phyloP scores from a whole-genome alignment of 805 yeast species.

The Saturnispora serradocipensis region DNA sequence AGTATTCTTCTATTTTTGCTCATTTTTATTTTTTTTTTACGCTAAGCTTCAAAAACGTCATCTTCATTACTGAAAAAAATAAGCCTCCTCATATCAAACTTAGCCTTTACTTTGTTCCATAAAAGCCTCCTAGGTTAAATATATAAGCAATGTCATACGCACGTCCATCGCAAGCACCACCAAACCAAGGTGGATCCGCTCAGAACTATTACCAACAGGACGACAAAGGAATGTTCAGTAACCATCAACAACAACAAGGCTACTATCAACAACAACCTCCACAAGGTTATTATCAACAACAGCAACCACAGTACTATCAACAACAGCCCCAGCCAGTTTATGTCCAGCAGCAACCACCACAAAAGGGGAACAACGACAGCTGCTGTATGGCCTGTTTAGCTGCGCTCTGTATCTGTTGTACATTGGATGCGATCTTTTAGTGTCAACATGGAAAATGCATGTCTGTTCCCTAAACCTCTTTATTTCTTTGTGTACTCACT shows the following conservation, averaged over 20 bases:
- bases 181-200: slow-evolving; percentile 8
- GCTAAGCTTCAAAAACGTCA: not conserved
- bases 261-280: slow-evolving; percentile 36
- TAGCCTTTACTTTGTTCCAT: not conserved
- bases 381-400: slow-evolving; percentile 48
- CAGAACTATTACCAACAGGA: slow-evolving; percentile 24
- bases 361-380: slow-evolving; percentile 28
- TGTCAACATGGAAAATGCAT: not conserved
- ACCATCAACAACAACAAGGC: slow-evolving; percentile 25
- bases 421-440: slow-evolving; percentile 41
- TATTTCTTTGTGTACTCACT: not conserved
- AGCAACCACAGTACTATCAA: slow-evolving; percentile 27
- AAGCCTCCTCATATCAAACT: not conserved
- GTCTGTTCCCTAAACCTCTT: not conserved
- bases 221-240: slow-evolving; percentile 10
- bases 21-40: not conserved
- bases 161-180: slow-evolving; percentile 11
- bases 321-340: slow-evolving; percentile 44
- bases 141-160: slow-evolving; percentile 9
- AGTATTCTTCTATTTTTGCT: not conserved
- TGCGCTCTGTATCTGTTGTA: slow-evolving; percentile 47
- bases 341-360: slow-evolving; percentile 44
- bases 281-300: slow-evolving; percentile 27
- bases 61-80: not conserved
- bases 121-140: not conserved